Conservation (phyloP, 192 early-diverging fungal genomes). For the Podila horticola region DNA sequence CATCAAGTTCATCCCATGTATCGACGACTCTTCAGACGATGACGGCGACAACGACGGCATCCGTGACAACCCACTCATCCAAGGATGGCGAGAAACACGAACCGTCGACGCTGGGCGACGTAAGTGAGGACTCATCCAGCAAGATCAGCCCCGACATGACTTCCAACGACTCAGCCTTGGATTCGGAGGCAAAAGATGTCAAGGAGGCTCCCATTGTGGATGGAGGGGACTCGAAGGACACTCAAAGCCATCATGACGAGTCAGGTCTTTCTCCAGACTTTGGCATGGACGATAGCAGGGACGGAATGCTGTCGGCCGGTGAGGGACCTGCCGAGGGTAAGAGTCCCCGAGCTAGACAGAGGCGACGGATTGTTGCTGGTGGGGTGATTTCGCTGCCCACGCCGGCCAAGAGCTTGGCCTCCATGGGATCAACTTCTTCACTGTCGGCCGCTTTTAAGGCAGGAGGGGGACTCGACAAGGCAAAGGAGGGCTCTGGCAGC, state of each 20-base stretch:
- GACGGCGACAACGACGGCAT: constrained; percentile 7
- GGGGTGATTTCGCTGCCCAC: constrained; percentile 26
- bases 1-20: constrained; percentile 14
- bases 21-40: constrained; percentile 5
- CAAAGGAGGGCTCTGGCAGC: neutral
- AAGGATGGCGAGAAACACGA: neutral
- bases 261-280: neutral
- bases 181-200: neutral
- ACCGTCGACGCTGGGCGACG: neutral
- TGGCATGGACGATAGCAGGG: neutral
- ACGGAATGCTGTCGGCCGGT: neutral
- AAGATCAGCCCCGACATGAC: neutral
- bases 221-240: too few species aligned
- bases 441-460: constrained; percentile 20
- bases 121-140: neutral
- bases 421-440: constrained; percentile 20
- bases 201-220: neutral
- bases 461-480: neutral
- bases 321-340: neutral
- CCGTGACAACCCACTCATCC: neutral
- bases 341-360: constrained; percentile 12
- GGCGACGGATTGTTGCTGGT: constrained; percentile 32
- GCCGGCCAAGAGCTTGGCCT: constrained; percentile 3
- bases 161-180: constrained; percentile 4
- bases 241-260: neutral